Evolutionary conservation across 495 filamentous ascomycete species (phyloP).

Genomic region (Daldinia bambusicola): DNA sequence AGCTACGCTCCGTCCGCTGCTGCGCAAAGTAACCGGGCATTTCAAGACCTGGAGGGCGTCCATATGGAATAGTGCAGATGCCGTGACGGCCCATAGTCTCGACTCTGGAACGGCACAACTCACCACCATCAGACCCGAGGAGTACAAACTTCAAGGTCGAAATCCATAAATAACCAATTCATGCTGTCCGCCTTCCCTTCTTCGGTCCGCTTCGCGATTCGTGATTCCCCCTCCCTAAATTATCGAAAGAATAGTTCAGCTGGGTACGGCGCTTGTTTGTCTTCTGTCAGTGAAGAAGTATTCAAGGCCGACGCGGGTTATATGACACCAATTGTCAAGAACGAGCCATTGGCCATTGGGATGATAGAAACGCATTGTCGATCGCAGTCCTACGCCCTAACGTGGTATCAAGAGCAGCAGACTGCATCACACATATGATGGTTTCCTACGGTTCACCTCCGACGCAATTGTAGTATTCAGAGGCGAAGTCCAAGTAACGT

Average conservation of each 20-base stretch:
- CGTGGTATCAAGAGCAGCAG: not conserved
- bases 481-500: constrained; percentile 39
- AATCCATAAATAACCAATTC: not conserved
- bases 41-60: not conserved
- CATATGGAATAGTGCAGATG: not conserved
- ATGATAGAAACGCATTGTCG: not conserved
- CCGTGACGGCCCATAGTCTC: not conserved
- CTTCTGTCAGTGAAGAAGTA: not conserved
- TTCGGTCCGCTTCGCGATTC: not conserved
- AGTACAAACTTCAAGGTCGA: not conserved
- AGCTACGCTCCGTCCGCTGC: not conserved
- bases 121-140: not conserved
- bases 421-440: constrained; percentile 4
- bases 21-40: not conserved
- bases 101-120: not conserved
- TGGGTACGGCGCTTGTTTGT: not conserved
- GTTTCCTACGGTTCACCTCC: not conserved
- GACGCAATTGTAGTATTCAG: constrained; percentile 10
- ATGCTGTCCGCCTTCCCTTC: not conserved
- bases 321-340: not conserved
- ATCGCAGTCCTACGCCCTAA: not conserved
- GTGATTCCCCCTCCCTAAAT: not conserved
- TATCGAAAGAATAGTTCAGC: not conserved
- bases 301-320: not conserved
- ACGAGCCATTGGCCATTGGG: not conserved